Evolutionary conservation across 148 eudicot genomes (phyloP), one percentile per base, ranked within the genome.

Genomic region (Fagopyrum tataricum): DNA sequence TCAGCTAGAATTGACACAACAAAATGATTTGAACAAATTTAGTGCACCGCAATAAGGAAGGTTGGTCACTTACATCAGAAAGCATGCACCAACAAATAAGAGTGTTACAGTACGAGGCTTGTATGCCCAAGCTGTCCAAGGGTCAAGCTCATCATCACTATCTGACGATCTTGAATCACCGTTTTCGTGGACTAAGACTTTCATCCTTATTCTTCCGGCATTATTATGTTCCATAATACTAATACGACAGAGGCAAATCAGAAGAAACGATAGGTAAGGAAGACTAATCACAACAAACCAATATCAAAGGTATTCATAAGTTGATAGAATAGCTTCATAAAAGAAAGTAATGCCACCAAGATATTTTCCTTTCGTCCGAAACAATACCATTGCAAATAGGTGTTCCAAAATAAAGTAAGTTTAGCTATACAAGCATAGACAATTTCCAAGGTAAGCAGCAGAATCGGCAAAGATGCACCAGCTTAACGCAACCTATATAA

Each of bases 101-200:
- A 92, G 78, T 23, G 99, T 81, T 37, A 95, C 85, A 20, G 99
- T 92, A 42, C 86, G 99, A 78, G 99, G 99, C 81, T 78, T 91
- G 81, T 92, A 91, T 47, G 97, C 97, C 99, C 97, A 95, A 59
- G 97, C 94, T 40, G 99, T 95, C 99, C 99, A 95, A 14, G 99
- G 99, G 75, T 95, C 99, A 78, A 88, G 81, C 71, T 95, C 97
- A 74, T 88, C 93, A 61, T 82, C 92, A 69, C 55, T 74, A 68
- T 42, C 70, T 75, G 78, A 79, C 78, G 84, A 73, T 67, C 81
- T 76, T 39, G 70, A 74, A 67, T 78, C 87, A 43, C 93, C 96
- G 85, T 95, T 91, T 82, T 76, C 84, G 51, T 79, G 84, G 59
- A 78, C 44, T 41, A 24, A 46, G 64, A 73, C 83, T 31, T 72